Conservation (phyloP, 768 basidiomycete species). For the Trametes meyenii region DNA sequence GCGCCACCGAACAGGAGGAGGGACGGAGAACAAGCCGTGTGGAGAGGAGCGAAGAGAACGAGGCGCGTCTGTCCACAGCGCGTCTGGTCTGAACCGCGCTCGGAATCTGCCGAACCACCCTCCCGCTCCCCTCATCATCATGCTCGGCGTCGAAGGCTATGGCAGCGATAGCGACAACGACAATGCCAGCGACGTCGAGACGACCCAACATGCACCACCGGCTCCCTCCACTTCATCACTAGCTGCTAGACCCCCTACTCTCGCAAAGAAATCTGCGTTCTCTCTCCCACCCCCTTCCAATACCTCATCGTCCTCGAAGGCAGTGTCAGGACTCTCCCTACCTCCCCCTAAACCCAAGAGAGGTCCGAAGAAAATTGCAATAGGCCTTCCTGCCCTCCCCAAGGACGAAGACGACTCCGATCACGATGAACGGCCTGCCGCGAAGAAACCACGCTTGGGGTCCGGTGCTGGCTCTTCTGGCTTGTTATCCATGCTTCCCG, state of each 20-base stretch:
- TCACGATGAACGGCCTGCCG: constrained; percentile 44
- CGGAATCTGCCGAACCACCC: constrained; percentile 20
- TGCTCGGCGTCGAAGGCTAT: constrained; percentile 80
- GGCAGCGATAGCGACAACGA: constrained; percentile 69
- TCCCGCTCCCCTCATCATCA: constrained; percentile 34
- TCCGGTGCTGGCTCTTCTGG: constrained; percentile 62
- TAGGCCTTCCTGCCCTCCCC: constrained; percentile 55
- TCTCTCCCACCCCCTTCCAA: constrained; percentile 39
- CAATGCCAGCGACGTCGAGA: constrained; percentile 48
- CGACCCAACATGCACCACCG: constrained; percentile 9
- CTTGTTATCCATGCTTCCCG: constrained; percentile 73
- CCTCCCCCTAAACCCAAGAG: constrained; percentile 49
- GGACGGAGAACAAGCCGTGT: constrained; percentile 1
- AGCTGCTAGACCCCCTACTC: constrained; percentile 28
- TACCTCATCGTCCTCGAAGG: constrained; percentile 26
- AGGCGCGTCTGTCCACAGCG: constrained; percentile 26
- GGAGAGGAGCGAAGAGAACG: not conserved
- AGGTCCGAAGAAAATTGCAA: constrained; percentile 62
- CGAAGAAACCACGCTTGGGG: constrained; percentile 60
- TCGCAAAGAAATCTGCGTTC: constrained; percentile 37
- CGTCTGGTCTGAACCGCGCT: constrained; percentile 22
- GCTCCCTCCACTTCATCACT: constrained; percentile 19
- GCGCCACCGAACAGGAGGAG: constrained; percentile 4
- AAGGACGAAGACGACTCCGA: constrained; percentile 43
- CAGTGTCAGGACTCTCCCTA: constrained; percentile 34